These are phyloP conservation scores for Calonectria henricotiae DNA, from an alignment of 2,329 filamentous ascomycete genomes.

Conservation along the genomic window DNA sequence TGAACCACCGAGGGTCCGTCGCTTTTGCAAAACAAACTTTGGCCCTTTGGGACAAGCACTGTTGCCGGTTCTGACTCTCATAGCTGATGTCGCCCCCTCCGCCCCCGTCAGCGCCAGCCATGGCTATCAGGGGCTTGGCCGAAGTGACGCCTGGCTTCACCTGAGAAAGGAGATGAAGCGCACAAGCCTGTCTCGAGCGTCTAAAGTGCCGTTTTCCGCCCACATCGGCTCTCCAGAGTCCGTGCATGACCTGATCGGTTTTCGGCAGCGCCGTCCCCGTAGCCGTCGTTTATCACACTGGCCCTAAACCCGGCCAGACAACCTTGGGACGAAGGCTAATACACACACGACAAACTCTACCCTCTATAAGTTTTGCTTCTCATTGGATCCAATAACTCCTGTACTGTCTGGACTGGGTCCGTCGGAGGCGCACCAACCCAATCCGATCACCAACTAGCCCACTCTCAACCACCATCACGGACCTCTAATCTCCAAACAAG, in stretches of 20 bases:
- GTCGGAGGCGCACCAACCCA: neutral
- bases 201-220: conserved; percentile 15
- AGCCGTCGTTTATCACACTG: neutral
- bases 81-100: neutral
- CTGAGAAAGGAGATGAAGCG: conserved; percentile 23
- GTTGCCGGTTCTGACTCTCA: neutral
- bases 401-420: neutral
- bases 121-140: conserved; percentile 13
- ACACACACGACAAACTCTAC: conserved; percentile 20
- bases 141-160: conserved; percentile 13
- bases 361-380: conserved; percentile 24
- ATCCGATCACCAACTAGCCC: conserved; percentile 1
- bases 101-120: neutral
- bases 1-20: conserved; percentile 15
- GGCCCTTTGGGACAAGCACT: neutral
- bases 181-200: conserved; percentile 19
- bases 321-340: neutral
- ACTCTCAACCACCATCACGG: conserved; percentile 4
- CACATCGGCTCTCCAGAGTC: neutral
- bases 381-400: conserved; percentile 19
- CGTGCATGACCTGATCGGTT: conserved; percentile 21
- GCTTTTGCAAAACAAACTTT: conserved; percentile 12
- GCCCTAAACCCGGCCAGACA: neutral
- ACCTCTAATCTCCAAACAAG: neutral
- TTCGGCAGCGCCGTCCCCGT: conserved; percentile 12